phyloP scores from a whole-genome alignment of 768 basidiomycete genomes.

The Calocera cornea region DNA sequence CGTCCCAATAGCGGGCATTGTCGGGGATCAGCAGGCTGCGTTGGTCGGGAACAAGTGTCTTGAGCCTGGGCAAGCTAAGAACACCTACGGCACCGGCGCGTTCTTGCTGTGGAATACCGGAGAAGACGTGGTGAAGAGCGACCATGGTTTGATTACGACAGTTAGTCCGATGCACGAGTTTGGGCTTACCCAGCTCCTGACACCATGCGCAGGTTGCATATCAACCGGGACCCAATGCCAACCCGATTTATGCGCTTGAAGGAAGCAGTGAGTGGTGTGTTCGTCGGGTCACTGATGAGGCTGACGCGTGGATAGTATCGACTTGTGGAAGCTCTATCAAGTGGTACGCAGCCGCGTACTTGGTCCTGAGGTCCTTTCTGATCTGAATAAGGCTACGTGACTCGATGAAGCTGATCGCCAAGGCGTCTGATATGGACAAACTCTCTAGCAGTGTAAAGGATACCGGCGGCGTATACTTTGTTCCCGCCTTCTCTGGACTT shows the following conservation, averaged over 20 bases:
- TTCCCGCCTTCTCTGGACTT: conserved; percentile 90
- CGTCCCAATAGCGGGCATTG: conserved; percentile 77
- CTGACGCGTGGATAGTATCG: conserved; percentile 3
- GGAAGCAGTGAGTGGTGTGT: conserved; percentile 63
- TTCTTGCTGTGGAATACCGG: conserved; percentile 96
- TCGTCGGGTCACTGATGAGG: neutral
- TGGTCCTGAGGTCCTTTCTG: too few relatives aligned
- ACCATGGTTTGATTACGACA: conserved; percentile 79
- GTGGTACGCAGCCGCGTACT: conserved; percentile 36
- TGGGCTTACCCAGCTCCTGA: neutral
- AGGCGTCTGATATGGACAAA: conserved; percentile 70
- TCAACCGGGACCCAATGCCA: conserved; percentile 62
- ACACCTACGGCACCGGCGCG: conserved; percentile 94
- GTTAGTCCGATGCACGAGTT: conserved; percentile 27
- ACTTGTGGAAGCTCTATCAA: conserved; percentile 70
- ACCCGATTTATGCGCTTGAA: conserved; percentile 86
- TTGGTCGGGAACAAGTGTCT: conserved; percentile 94
- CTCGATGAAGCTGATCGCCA: conserved; percentile 67
- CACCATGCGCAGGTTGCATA: conserved; percentile 57
- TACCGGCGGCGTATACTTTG: conserved; percentile 88
- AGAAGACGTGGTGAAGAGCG: conserved; percentile 66
- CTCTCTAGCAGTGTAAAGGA: conserved; percentile 63
- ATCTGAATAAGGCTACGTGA: conserved; percentile 68
- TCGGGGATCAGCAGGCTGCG: conserved; percentile 98
- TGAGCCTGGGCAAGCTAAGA: conserved; percentile 83